Evolutionary conservation across 2,329 filamentous ascomycete species (phyloP).

Genomic region (Knoxdaviesia proteae): DNA sequence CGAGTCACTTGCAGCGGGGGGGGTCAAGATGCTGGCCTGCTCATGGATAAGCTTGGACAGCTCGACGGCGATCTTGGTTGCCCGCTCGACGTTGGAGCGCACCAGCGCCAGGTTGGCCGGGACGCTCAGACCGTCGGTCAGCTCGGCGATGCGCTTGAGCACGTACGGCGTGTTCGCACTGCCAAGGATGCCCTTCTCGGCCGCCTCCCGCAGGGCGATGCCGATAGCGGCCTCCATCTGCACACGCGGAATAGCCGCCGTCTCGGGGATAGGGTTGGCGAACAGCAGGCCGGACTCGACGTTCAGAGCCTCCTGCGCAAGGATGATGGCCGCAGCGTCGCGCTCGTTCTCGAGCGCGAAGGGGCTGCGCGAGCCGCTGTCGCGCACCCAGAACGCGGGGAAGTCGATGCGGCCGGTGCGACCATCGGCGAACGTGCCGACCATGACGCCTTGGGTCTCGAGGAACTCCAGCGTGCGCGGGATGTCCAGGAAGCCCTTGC

Average conservation of each 20-base stretch:
- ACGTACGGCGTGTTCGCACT: slow-evolving; percentile 73
- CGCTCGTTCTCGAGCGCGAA: slow-evolving; percentile 50
- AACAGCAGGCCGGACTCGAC: slow-evolving; percentile 68
- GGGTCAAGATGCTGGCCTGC: background rate
- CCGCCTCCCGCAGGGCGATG: slow-evolving; percentile 43
- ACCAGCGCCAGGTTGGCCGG: slow-evolving; percentile 50
- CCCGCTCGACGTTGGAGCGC: slow-evolving; percentile 29
- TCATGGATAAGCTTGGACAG: slow-evolving; percentile 15
- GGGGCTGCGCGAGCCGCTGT: slow-evolving; percentile 68
- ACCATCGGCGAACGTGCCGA: slow-evolving; percentile 78
- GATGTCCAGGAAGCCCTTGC: slow-evolving; percentile 92
- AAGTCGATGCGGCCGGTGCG: slow-evolving; percentile 56
- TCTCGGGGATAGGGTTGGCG: slow-evolving; percentile 65
- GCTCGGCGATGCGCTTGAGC: slow-evolving; percentile 54
- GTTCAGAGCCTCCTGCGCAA: slow-evolving; percentile 51
- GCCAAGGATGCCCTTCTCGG: slow-evolving; percentile 45
- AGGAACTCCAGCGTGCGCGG: slow-evolving; percentile 65
- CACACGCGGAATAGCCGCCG: slow-evolving; percentile 45
- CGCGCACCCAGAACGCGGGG: slow-evolving; percentile 79
- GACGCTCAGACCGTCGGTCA: slow-evolving; percentile 52
- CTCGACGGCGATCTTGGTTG: slow-evolving; percentile 31
- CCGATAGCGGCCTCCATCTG: slow-evolving; percentile 53
- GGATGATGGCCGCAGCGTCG: slow-evolving; percentile 76
- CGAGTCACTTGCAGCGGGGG: too few species aligned
- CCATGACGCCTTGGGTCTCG: slow-evolving; percentile 54